These are phyloP conservation scores for Pistacia vera DNA, from an alignment of 345 rosid genomes.

Conservation along the genomic window DNA sequence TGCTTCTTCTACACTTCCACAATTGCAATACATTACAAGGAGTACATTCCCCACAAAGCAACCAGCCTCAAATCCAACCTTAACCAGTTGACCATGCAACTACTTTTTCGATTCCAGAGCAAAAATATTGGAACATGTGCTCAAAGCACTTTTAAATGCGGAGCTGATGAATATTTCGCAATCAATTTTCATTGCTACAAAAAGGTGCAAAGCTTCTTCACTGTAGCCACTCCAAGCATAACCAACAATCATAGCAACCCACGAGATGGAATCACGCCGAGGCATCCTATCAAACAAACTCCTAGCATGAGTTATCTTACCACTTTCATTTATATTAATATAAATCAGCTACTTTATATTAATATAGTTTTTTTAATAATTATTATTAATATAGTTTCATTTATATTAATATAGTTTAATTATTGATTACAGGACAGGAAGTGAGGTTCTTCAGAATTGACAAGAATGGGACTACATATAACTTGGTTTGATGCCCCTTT, in stretches of 20 bases:
- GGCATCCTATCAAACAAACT: slow-evolving; percentile 56
- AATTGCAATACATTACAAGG: slow-evolving; percentile 72
- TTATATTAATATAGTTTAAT: no score
- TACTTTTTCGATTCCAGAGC: slow-evolving; percentile 69
- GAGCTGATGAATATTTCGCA: slow-evolving; percentile 58
- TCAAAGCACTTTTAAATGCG: slow-evolving; percentile 55
- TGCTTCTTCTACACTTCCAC: slow-evolving; percentile 77
- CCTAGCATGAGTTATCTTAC: slow-evolving; percentile 46
- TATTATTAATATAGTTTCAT: no score
- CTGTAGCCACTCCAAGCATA: slow-evolving; percentile 54
- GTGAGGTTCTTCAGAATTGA: slow-evolving; percentile 16
- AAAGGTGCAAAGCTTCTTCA: slow-evolving; percentile 52
- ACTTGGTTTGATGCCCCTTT: slow-evolving; percentile 22
- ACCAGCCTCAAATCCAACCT: slow-evolving; percentile 65
- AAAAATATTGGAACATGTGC: slow-evolving; percentile 64
- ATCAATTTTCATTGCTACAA: slow-evolving; percentile 58
- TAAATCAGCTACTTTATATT: no score
- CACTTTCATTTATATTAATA: slow-evolving; percentile 18
- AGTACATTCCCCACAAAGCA: slow-evolving; percentile 70
- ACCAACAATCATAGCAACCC: slow-evolving; percentile 80
- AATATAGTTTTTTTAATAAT: no score
- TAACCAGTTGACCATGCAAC: slow-evolving; percentile 62
- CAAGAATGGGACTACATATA: slow-evolving; percentile 22
- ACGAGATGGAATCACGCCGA: slow-evolving; percentile 57
- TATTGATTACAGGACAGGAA: slow-evolving; percentile 7